Conservation (phyloP, 805 yeast species). For the Myxozyma udenii region DNA sequence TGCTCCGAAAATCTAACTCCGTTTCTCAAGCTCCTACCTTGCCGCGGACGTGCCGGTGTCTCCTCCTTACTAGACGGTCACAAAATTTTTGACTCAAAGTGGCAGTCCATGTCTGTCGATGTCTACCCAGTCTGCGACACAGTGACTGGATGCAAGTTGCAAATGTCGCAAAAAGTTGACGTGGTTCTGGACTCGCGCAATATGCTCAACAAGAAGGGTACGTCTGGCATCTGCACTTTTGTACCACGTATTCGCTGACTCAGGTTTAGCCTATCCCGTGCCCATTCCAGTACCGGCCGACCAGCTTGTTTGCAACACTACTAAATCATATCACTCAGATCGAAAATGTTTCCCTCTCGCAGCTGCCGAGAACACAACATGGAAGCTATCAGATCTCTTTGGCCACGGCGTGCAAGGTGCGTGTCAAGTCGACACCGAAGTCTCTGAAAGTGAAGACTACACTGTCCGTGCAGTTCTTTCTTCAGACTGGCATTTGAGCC, state of each 20-base stretch:
- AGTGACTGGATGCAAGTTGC: slow-evolving; percentile 44
- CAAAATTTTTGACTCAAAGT: slow-evolving; percentile 73
- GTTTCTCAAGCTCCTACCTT: slow-evolving; percentile 81
- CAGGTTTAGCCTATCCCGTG: slow-evolving; percentile 57
- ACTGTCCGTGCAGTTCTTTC: slow-evolving; percentile 19
- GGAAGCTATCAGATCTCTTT: slow-evolving; percentile 62
- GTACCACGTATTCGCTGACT: no score
- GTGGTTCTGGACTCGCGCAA: slow-evolving; percentile 70
- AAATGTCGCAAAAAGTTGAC: slow-evolving; percentile 64
- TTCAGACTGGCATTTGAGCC: slow-evolving; percentile 11
- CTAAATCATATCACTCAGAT: slow-evolving; percentile 52
- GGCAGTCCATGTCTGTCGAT: slow-evolving; percentile 94
- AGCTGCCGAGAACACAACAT: slow-evolving; percentile 47
- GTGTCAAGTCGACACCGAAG: slow-evolving; percentile 36
- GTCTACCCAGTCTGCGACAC: slow-evolving; percentile 54
- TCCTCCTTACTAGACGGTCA: slow-evolving; percentile 78
- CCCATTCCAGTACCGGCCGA: slow-evolving; percentile 76
- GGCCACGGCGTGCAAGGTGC: slow-evolving; percentile 67
- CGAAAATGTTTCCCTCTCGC: slow-evolving; percentile 79
- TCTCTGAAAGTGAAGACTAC: slow-evolving; percentile 1
- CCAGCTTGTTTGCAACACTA: slow-evolving; percentile 67
- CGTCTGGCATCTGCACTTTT: no score
- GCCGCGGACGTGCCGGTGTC: slow-evolving; percentile 87
- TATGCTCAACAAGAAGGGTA: slow-evolving; percentile 50
- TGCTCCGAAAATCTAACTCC: slow-evolving; percentile 98